Evolutionary conservation across 192 early-diverging fungal genomes (phyloP).

Genomic region (Cetraspora pellucida): DNA sequence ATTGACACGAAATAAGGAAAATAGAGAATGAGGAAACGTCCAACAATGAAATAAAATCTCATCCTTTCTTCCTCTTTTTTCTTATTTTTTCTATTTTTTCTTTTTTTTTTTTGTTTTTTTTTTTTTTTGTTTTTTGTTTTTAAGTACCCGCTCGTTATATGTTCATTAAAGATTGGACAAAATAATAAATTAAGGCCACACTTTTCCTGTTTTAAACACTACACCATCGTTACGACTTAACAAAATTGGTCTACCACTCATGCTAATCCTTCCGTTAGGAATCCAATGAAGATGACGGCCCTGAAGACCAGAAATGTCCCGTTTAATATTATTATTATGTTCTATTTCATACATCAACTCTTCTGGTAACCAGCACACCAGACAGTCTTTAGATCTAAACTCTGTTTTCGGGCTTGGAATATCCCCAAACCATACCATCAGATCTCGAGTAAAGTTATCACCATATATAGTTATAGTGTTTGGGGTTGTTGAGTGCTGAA

Average conservation of each 20-base stretch:
- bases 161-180: too few relatives aligned
- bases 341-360: constrained; percentile 38
- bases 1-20: too few relatives aligned
- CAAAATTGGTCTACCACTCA: constrained; percentile 33
- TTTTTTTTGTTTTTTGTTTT: too few relatives aligned
- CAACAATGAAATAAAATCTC: too few relatives aligned
- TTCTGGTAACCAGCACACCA: constrained; percentile 50
- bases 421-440: constrained; percentile 75
- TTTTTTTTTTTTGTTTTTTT: too few relatives aligned
- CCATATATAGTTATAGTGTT: constrained; percentile 64
- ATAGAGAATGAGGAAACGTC: too few relatives aligned
- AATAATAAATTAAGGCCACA: constrained; percentile 34
- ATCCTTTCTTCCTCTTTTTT: too few relatives aligned
- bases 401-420: constrained; percentile 53
- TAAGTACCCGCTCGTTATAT: too few relatives aligned
- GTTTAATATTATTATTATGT: constrained; percentile 36
- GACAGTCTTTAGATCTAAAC: constrained; percentile 49
- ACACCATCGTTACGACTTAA: constrained; percentile 46
- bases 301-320: constrained; percentile 1
- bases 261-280: constrained; percentile 4
- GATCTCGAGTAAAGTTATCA: constrained; percentile 68
- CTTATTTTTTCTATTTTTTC: not conserved
- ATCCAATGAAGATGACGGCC: constrained; percentile 3
- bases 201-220: constrained; percentile 41
- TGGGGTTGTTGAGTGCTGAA: constrained; percentile 9